These are phyloP conservation scores for Cercospora canescens DNA, from an alignment of 2,329 filamentous ascomycete genomes.

Conservation along the genomic window DNA sequence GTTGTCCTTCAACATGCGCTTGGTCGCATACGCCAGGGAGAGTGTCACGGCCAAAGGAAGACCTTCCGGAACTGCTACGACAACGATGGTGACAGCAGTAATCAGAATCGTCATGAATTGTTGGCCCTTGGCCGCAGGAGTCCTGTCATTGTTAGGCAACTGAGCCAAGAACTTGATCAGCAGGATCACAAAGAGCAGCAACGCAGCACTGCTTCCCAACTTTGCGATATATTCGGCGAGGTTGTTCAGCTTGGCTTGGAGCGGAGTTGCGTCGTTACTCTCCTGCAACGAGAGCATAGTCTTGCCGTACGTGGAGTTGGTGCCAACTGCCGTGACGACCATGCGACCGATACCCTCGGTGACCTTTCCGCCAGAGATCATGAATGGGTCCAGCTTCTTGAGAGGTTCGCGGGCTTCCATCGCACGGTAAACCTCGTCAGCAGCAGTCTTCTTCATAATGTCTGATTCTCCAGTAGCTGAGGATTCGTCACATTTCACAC, in stretches of 20 bases:
- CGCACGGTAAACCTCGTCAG: slow-evolving; percentile 64
- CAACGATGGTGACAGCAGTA: slow-evolving; percentile 65
- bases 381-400: slow-evolving; percentile 75
- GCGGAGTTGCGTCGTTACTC: slow-evolving; percentile 73
- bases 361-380: slow-evolving; percentile 82
- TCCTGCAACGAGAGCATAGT: slow-evolving; percentile 77
- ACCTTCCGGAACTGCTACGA: slow-evolving; percentile 69
- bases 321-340: slow-evolving; percentile 71
- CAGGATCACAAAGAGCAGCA: slow-evolving; percentile 79
- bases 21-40: slow-evolving; percentile 67
- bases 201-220: slow-evolving; percentile 71
- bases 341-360: slow-evolving; percentile 75
- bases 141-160: slow-evolving; percentile 55
- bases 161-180: slow-evolving; percentile 81
- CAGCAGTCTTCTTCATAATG: slow-evolving; percentile 65
- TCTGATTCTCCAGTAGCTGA: slow-evolving; percentile 77
- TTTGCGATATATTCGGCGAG: slow-evolving; percentile 81
- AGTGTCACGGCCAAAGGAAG: slow-evolving; percentile 68
- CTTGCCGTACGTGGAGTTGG: slow-evolving; percentile 73
- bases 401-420: slow-evolving; percentile 63
- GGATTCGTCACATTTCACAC: slow-evolving; percentile 72
- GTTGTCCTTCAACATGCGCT: slow-evolving; percentile 68
- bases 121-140: slow-evolving; percentile 74
- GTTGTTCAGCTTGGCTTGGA: slow-evolving; percentile 75
- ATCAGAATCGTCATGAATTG: slow-evolving; percentile 65